Base-by-base conservation (phyloP, 2,329 filamentous ascomycete species). In the Pyrenochaeta sp. region DNA sequence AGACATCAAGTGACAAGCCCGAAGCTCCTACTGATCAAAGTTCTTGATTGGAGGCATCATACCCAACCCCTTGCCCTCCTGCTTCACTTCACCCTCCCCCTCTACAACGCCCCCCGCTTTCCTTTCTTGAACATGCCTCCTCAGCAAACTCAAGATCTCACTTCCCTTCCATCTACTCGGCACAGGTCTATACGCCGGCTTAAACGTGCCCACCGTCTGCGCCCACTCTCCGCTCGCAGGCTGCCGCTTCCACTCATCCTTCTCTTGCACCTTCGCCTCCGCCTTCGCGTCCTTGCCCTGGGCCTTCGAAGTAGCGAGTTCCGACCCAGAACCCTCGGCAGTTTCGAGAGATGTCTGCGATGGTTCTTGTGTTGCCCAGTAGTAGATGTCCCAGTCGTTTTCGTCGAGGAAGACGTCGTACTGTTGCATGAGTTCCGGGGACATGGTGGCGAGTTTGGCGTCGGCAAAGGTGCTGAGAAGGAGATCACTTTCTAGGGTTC, bases 301-400 rank as follows among this genome's bases (percentile, higher is more conserved):
- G 22, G 79, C 81, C 44, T 77, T 75, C 6, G 78, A 73, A 3
- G 78, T 77, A 10, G 83, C 79, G 59, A 78, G 62, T 12, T 77
- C 77, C 2, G 79, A 71, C n/a, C 78, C 79, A 27, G 78, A 80
- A 28, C 85, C 83, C 65, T 87, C 85, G 5, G 84, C 83, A 46
- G 83, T 83, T 56, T 86, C 82, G 52, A 82, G 77, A 34, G 87
- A 84, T n/a, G 85, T 85, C 1, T 83, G 81, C 4, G 85, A 80
- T 12, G 89, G 84, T 68, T 92, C 88, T 79, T 99, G 95, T 15
- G 95, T 99, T 3, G 91, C 92, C 95, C 95, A 99, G 85, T 99
- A 99, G 84, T 99, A 99, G 61, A 99, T 97, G 77, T 99, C 95
- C 95, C 95, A 99, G 82, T 99, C 95, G 79, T 99, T 99, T 81